Conservation (phyloP, 106 monocot species). For the Platanthera guangdongensis region DNA sequence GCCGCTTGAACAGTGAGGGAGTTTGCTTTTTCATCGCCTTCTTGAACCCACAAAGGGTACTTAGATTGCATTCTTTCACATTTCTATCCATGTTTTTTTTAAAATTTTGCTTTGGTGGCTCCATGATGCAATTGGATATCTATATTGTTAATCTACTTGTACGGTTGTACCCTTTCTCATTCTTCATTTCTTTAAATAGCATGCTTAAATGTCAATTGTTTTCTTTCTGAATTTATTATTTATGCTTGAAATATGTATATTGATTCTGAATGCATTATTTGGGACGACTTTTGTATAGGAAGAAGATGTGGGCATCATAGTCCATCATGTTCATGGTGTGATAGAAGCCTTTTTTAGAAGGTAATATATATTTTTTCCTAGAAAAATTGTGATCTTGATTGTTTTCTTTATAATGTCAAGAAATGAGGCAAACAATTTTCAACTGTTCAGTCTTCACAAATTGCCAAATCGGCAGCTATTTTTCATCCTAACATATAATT, state of each 20-base stretch:
- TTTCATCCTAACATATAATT: background rate
- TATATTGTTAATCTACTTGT: too few species aligned
- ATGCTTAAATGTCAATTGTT: too few species aligned
- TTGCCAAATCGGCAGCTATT: background rate
- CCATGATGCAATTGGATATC: background rate
- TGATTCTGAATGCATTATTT: conserved; percentile 3
- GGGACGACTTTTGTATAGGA: conserved; percentile 31
- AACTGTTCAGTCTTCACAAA: background rate
- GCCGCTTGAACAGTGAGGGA: too few species aligned
- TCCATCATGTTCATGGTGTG: conserved; percentile 77
- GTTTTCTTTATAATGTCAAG: background rate
- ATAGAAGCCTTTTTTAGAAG: conserved; percentile 59
- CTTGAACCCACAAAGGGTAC: background rate
- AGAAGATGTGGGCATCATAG: conserved; percentile 58
- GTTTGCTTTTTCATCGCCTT: background rate
- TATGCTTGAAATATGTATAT: background rate
- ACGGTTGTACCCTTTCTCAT: too few species aligned
- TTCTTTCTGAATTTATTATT: too few species aligned
- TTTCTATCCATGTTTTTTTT: background rate
- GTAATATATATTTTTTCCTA: conserved; percentile 11
- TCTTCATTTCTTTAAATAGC: too few species aligned
- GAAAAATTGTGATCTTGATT: background rate
- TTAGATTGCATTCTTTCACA: background rate
- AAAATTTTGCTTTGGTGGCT: background rate
- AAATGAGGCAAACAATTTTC: background rate